phyloP scores from a whole-genome alignment of 106 monocot species.

The Vanilla planifolia region DNA sequence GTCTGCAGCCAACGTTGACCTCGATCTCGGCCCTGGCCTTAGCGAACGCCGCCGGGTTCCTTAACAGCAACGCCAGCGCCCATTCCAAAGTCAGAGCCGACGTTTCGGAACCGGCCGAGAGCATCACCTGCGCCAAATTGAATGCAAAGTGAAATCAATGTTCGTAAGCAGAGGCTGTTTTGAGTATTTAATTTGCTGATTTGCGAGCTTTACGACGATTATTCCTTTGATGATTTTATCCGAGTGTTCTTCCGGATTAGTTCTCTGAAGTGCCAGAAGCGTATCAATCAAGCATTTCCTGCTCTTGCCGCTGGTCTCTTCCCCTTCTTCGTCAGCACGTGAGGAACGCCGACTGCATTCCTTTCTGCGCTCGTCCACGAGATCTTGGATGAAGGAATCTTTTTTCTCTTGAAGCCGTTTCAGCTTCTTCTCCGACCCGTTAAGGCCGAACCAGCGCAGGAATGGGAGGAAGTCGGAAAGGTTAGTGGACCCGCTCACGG shows the following conservation, averaged over 20 bases:
- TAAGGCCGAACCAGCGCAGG: slow-evolving; percentile 19
- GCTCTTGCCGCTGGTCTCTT: too few relatives aligned
- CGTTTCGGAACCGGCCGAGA: slow-evolving; percentile 24
- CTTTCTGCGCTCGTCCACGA: slow-evolving; percentile 24
- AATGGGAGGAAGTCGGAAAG: slow-evolving; percentile 26
- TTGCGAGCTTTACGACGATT: slow-evolving; percentile 16
- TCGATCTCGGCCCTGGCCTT: slow-evolving; percentile 18
- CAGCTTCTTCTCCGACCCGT: slow-evolving; percentile 20
- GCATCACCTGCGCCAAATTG: neutral
- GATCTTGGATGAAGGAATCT: slow-evolving; percentile 18
- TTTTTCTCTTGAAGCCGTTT: slow-evolving; percentile 4
- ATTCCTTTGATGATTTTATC: slow-evolving; percentile 32
- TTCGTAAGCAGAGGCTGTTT: too few relatives aligned
- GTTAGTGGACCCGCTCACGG: slow-evolving; percentile 9
- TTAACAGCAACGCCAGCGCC: slow-evolving; percentile 25
- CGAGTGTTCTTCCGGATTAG: slow-evolving; percentile 19
- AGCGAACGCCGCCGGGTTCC: slow-evolving; percentile 10
- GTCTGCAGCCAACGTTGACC: neutral
- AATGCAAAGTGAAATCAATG: too few relatives aligned
- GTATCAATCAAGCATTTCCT: slow-evolving; percentile 20
- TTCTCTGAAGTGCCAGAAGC: slow-evolving; percentile 28
- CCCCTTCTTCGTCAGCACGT: neutral
- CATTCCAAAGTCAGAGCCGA: slow-evolving; percentile 28
- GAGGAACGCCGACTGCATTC: neutral
- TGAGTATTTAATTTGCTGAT: too few relatives aligned